Base-by-base conservation (phyloP, 805 yeast species). In the Alloascoidea africana region DNA sequence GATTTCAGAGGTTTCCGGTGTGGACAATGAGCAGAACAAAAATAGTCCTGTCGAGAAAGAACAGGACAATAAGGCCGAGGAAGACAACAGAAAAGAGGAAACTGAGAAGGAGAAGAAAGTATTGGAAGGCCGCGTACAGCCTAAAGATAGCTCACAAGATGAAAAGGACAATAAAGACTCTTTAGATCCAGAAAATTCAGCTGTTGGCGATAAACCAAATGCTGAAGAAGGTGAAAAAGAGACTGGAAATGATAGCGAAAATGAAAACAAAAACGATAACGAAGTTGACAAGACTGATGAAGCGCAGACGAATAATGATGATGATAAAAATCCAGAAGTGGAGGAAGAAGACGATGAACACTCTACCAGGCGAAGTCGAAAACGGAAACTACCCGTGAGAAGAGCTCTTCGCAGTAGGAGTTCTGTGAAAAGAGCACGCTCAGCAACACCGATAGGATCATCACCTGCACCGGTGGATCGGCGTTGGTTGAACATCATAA, bases 401-500 rank as follows among this genome's bases (percentile, higher is more conserved):
- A 18, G 37, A 32, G 17, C 35, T 34, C 13, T 38, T 14, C n/a
- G 33, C 18, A 11, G 36, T 32, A 17, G 36, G 17, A 14, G 33
- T 33, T 16, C 4, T 19, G 18, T 14, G 17, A 19, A 44, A 44
- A n/a, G 40, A 40, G 18, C 36, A 42, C 15, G 47, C 41, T 16
- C 42, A 35, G 17, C 45, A 11, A 32, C 46, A 13, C 30, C 44
- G 2, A n/a, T n/a, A n/a, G 41, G 46, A 0, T 4, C 42, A n/a
- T 8, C 40, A 3, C 11, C 46, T 33, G 42, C 51, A 14, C 17
- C 37, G 14, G 39, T 42, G 6, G 63, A 62, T 39, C 74, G 76
- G 48, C 62, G 74, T 44, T 75, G 81, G 54, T 80, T 73, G 44
- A 59, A 66, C 16, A 60, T 77, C 14, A 77, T 84, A 0, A 58